phyloP scores from a whole-genome alignment of 2,329 filamentous ascomycete species.

The Xylaria sp. region DNA sequence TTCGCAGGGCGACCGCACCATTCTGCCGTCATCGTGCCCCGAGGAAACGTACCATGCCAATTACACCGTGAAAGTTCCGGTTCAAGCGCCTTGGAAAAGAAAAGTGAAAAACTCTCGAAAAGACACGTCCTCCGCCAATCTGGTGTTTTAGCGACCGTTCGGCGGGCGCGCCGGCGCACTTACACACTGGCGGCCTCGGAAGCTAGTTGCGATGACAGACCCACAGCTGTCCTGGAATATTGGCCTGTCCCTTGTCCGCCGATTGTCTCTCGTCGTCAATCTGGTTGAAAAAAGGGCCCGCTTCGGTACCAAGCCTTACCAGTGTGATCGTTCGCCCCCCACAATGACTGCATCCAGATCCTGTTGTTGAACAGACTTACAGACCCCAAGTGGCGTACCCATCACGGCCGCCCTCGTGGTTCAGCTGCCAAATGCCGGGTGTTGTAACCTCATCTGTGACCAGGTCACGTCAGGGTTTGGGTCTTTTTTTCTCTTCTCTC shows the following conservation, averaged over 20 bases:
- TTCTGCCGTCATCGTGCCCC: not conserved
- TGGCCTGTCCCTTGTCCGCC: conserved; percentile 14
- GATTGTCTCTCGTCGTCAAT: conserved; percentile 23
- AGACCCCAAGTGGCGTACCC: conserved; percentile 27
- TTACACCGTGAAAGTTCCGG: not conserved
- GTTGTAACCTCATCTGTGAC: conserved; percentile 27
- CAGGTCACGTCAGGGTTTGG: conserved; percentile 22
- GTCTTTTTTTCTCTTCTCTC: conserved; percentile 8
- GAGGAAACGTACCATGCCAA: not conserved
- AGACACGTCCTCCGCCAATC: not conserved
- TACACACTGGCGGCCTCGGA: conserved; percentile 5
- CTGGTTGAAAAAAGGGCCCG: conserved; percentile 20
- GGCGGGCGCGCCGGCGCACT: not conserved
- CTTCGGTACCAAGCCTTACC: conserved; percentile 28
- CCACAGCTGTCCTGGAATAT: conserved; percentile 11
- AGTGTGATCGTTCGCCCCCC: conserved; percentile 31
- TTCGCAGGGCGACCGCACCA: conserved; percentile 12
- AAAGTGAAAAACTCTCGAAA: not conserved
- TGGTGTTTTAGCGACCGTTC: not conserved
- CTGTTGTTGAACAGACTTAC: conserved; percentile 28
- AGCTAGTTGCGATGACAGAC: conserved; percentile 6
- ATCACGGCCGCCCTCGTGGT: conserved; percentile 25
- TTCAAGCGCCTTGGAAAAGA: not conserved
- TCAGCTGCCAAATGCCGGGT: conserved; percentile 27
- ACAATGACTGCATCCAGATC: conserved; percentile 32